phyloP scores from a whole-genome alignment of 371 early-diverging fungal species.

The Mucor lusitanicus region DNA sequence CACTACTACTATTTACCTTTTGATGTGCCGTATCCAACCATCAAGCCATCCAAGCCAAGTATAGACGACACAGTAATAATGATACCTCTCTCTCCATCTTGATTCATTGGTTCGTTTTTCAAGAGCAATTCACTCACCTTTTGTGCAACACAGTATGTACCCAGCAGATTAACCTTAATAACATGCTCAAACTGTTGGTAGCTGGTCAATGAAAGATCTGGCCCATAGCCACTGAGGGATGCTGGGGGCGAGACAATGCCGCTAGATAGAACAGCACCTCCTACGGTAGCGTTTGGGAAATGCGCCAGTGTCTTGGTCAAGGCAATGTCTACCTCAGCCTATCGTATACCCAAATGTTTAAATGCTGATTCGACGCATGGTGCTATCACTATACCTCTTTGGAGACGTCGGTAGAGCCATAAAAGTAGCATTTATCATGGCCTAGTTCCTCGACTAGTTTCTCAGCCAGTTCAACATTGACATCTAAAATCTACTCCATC shows the following conservation, averaged over 20 bases:
- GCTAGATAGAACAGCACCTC: slow-evolving; percentile 54
- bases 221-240: slow-evolving; percentile 32
- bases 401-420: slow-evolving; percentile 51
- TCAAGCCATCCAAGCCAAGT: slow-evolving; percentile 53
- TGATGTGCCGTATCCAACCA: slow-evolving; percentile 57
- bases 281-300: slow-evolving; percentile 34
- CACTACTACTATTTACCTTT: too few relatives aligned
- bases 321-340: slow-evolving; percentile 41
- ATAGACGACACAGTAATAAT: slow-evolving; percentile 62
- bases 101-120: slow-evolving; percentile 35
- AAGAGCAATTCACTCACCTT: slow-evolving; percentile 52
- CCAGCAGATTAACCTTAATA: slow-evolving; percentile 55
- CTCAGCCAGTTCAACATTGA: slow-evolving; percentile 37
- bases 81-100: slow-evolving; percentile 58
- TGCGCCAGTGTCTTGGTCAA: slow-evolving; percentile 30
- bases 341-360: too few relatives aligned
- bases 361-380: too few relatives aligned
- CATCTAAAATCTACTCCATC: slow-evolving; percentile 57
- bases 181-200: slow-evolving; percentile 50
- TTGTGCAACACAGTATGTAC: slow-evolving; percentile 63
- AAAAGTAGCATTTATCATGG: slow-evolving; percentile 36
- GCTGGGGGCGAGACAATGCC: slow-evolving; percentile 43
- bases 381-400: slow-evolving; percentile 33
- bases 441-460: slow-evolving; percentile 32
- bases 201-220: slow-evolving; percentile 34